Base-by-base conservation (phyloP, 2,329 filamentous ascomycete species). In the Fusarium scirpi region DNA sequence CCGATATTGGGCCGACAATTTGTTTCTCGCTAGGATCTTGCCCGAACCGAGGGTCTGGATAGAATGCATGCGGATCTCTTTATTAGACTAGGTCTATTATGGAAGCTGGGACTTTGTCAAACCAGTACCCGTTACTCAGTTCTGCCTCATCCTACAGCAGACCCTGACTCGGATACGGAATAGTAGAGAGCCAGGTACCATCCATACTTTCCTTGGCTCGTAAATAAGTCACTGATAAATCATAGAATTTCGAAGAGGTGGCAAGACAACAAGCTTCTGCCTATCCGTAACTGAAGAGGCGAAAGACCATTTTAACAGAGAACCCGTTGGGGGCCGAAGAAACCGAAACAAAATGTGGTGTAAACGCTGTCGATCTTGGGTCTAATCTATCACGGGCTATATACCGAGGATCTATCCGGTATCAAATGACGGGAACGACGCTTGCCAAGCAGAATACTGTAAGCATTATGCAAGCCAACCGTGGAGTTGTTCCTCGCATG, bases 261-360 rank as follows among this genome's bases (percentile, higher is more conserved):
- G 51, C 40, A 44, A 49, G 20, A 12, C 41, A 30, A 32, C 25
- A 56, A 10, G n/a, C 22, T 30, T 44, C 15, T 43, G 18, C 24
- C 32, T 41, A 7, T 40, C n/a, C 5, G 43, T 29, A n/a, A 41
- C 29, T 22, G 3, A 41, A 48, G 52, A 47, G 27, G 41, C 40
- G 12, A 55, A 52, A 18, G 13, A 40, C 24, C 22, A 40, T 41
- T 34, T 62, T 11, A 47, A 29, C 30, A 18, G 18, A 43, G 43
- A 60, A 29, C 24, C 13, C 6, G 44, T 57, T 29, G 66, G 66
- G 51, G 66, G 34, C 34, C 61, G 11, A 41, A 70, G 44, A 62
- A 29, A 40, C 58, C 34, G 12, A 9, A 52, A 38, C 25, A 18
- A 53, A 24, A 44, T 24, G 13, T 22, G 44, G 58, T 30, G 27